Evolutionary conservation across 2,329 filamentous ascomycete genomes (phyloP), one percentile per base, ranked within the genome.

Genomic region (Thelonectria olida): DNA sequence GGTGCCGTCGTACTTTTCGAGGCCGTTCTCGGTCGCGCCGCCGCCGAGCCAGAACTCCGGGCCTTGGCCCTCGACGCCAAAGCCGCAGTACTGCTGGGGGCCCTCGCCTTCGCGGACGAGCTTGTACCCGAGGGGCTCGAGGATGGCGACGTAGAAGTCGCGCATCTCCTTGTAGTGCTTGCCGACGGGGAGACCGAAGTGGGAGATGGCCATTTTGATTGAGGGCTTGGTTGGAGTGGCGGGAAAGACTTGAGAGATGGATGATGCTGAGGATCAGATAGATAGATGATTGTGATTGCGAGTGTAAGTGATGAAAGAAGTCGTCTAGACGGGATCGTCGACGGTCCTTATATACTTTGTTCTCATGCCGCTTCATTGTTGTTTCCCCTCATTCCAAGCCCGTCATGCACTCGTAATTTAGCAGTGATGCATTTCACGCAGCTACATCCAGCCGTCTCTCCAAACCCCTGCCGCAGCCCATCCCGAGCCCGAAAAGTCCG

Each of bases 41-140:
- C 62, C 68, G 12, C 70, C 70, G 28, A 72, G 68, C 70, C 68
- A 72, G 44, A 72, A 72, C 51, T 72, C 67, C 5, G 61, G 59
- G 5, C 28, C 55, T 2, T 58, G 51, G 8, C 62, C 66, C 34
- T 64, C 55, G 15, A 53, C 31, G 15, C 66, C 67, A 13, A 72
- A 72, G 17, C 63, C 66, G 28, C 68, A 71, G 63, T 67, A 72
- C 19, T 42, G 55, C 38, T 41, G 54, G 22, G 23, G 58, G 31
- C 13, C 31, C 4, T 55, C 50, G 5, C 38, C 62, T 22, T 70
- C 67, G 13, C 69, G 53, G 23, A 60, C 53, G 54, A 72, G 52
- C 2, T 64, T 59, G 49, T 72, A 72, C 36, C 70, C 70, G 3
- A 72, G 63, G 5, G 70, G 70, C 2, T 64, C 57, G 51, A 72